Evolutionary conservation across 2,329 filamentous ascomycete genomes (phyloP).

Genomic region (Cercospora janseana): DNA sequence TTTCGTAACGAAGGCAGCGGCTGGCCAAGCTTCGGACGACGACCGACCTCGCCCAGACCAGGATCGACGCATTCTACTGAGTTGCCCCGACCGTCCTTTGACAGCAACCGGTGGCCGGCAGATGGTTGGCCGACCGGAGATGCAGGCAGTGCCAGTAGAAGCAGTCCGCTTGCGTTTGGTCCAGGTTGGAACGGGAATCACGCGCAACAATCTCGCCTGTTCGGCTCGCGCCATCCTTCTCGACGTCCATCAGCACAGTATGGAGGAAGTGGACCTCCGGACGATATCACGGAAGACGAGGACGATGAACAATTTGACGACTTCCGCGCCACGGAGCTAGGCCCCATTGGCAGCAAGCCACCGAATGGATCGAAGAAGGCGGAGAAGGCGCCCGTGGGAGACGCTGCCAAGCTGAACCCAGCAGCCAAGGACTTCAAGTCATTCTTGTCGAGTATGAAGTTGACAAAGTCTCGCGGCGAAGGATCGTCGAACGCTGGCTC

Average conservation of each 20-base stretch:
- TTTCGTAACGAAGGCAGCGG: slow-evolving; percentile 48
- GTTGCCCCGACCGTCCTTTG: slow-evolving; percentile 73
- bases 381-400: slow-evolving; percentile 20
- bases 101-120: slow-evolving; percentile 57
- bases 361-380: slow-evolving; percentile 41
- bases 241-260: slow-evolving; percentile 76
- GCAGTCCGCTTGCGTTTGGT: slow-evolving; percentile 40
- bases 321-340: slow-evolving; percentile 55
- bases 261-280: slow-evolving; percentile 64
- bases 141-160: slow-evolving; percentile 37
- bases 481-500: slow-evolving; percentile 22
- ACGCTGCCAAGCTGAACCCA: slow-evolving; percentile 71
- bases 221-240: slow-evolving; percentile 68
- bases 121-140: slow-evolving; percentile 35
- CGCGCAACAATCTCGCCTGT: slow-evolving; percentile 44
- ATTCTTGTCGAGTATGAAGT: slow-evolving; percentile 52
- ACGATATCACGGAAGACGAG: slow-evolving; percentile 54
- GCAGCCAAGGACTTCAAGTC: slow-evolving; percentile 84
- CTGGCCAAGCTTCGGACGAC: slow-evolving; percentile 40
- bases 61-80: slow-evolving; percentile 53
- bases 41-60: slow-evolving; percentile 58
- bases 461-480: slow-evolving; percentile 38
- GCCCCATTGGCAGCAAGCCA: slow-evolving; percentile 69
- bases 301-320: slow-evolving; percentile 41
- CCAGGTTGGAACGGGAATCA: slow-evolving; percentile 51